Base-by-base conservation (phyloP, 2,329 filamentous ascomycete species). In the Neopestalotiopsis sp. region DNA sequence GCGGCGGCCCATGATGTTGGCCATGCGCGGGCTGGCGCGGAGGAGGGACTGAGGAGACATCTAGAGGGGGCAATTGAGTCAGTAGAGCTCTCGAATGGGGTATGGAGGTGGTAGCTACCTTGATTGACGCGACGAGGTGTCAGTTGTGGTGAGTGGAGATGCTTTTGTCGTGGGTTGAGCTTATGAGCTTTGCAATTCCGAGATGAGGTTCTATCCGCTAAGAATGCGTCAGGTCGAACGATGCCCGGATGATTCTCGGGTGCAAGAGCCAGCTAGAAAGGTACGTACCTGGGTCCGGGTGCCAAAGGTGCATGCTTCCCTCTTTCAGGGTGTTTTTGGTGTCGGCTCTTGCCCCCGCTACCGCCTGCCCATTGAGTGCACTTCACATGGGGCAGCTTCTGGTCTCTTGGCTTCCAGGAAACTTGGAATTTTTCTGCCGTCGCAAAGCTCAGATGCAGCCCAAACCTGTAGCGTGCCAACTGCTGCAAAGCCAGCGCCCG, bases 1-100 rank as follows among this genome's bases (percentile, higher is more conserved):
- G 84, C 96, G 95, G 86, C 94, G 94, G 88, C 91, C 89, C 85
- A 94, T 87, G 80, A 91, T 82, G 74, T 88, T 85, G 80, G 90
- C 90, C 81, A 91, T 82, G 81, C 88, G 84, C 75, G 84, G 81
- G 77, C 82, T 83, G 82, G 86, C 88, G 80, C 89, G 88, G 78
- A 84, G 77, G 77, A 84, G 87, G 81, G 92, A 91, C 70, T 75
- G 73, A 84, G 94, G 89, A 83, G 96, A 86, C 94, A 97, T 97
- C 93, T 97, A 78, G 17, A 63, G 14, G 1, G 74, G 6, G 83
- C 80, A 87, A 84, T 85, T 81, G 82, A 82, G 75, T 67, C 58
- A 42, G 24, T 73, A 42, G n/a, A 67, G 38, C 34, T 56, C n/a
- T 2, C 7, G 17, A 10, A 13, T n/a, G 30, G 34, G 13, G 1